Percentiles rank a stretch among this genome's conserved stretches.
These are phyloP conservation scores for Skeletonema grethae DNA, from an alignment of 108 stramenopile species.

Conservation along the genomic window DNA sequence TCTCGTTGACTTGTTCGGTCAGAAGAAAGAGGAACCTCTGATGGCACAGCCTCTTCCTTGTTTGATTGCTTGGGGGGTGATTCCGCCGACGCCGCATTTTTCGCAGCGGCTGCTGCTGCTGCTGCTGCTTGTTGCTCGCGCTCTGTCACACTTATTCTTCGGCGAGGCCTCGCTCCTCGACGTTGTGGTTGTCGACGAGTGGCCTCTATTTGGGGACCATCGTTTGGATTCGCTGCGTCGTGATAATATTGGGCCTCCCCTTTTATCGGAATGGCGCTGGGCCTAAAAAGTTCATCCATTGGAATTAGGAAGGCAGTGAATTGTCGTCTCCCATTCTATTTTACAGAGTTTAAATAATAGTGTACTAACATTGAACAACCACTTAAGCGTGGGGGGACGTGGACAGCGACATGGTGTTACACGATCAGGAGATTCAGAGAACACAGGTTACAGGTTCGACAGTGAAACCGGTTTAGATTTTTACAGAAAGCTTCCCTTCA, in stretches of 20 bases:
- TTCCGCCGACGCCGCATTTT: not conserved
- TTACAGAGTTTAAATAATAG: no score
- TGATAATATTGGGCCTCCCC: not conserved
- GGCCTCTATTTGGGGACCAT: not conserved
- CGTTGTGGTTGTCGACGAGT: not conserved
- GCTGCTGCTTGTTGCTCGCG: not conserved
- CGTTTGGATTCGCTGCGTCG: not conserved
- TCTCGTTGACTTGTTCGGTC: not conserved
- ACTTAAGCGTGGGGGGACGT: no score
- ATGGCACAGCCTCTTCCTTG: not conserved
- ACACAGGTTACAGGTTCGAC: no score
- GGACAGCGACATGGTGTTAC: no score
- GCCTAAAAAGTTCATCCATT: slow-evolving; percentile 1
- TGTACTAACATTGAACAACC: no score
- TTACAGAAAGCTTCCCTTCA: no score
- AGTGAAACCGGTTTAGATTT: no score
- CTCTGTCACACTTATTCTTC: no score
- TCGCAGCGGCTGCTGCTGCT: not conserved
- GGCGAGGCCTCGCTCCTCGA: not conserved
- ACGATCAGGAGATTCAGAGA: no score
- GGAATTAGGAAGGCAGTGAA: not conserved
- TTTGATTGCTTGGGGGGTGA: not conserved
- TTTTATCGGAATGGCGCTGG: not conserved
- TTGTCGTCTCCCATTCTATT: not conserved
- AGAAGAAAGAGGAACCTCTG: not conserved